Evolutionary conservation across 345 rosid species (phyloP), one percentile per base, ranked within the genome.

Genomic region (Euphorbia peplus): DNA sequence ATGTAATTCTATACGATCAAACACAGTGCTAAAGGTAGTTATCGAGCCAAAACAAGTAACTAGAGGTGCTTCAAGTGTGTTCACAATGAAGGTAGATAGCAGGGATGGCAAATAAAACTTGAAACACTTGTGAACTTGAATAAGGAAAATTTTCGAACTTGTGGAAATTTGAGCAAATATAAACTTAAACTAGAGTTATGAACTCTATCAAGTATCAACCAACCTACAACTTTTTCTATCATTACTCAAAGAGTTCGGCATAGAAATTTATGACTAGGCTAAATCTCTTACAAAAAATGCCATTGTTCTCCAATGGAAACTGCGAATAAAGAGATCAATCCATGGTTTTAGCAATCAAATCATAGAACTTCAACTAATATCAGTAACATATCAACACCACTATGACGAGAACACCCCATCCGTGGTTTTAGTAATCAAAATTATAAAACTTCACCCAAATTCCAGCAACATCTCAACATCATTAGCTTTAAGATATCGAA

Each of bases 181-280:
- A 14, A 0, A 46, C 13, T 61, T 60, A 48, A 11, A 26, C 48
- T 60, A 14, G n/a, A 1, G 52, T 48, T 5, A 18, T 16, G n/a
- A 15, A 48, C 21, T 15, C 52, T 6, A 64, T 65, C 69, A 65
- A 65, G n/a, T n/a, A n/a, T n/a, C n/a, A n/a, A n/a, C n/a, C n/a
- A 3, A 48, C 11, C 42, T 12, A 10, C 12, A 32, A 28, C 65
- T 14, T 61, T 19, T 41, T 41, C 29, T 39, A 61, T 39, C n/a
- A 8, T 39, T 10, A 9, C 19, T 9, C 14, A 11, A n/a, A n/a
- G 12, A 13, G 1, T 42, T 22, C 7, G 26, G 16, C 30, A 9
- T 7, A 60, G 12, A 37, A 37, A 41, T 0, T 9, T 7, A 30
- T 5, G 10, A 2, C 59, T 21, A 2, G 21, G 58, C 48, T 22